These are phyloP conservation scores for Crithidia fasciculata DNA, from an alignment of 208 protist genomes.

Conservation along the genomic window DNA sequence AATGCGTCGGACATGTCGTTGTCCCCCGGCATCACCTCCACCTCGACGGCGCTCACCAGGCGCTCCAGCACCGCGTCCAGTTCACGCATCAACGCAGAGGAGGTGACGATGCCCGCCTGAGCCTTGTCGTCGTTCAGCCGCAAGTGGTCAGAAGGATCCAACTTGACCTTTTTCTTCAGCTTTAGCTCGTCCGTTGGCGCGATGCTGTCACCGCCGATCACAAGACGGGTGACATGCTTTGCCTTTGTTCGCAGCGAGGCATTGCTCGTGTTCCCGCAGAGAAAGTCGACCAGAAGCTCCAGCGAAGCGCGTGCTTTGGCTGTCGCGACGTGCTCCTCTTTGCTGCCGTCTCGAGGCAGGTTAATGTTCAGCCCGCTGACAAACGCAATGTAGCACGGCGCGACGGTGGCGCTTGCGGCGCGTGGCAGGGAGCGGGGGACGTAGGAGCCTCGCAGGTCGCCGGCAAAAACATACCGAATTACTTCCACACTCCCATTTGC, in stretches of 20 bases:
- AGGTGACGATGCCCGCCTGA: conserved; percentile 43
- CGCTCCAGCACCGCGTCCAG: conserved; percentile 74
- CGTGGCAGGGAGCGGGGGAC: conserved; percentile 46
- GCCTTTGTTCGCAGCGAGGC: conserved; percentile 46
- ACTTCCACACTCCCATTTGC: conserved; percentile 73
- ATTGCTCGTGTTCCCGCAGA: conserved; percentile 75
- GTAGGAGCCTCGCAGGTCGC: conserved; percentile 44
- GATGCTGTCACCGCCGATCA: conserved; percentile 90
- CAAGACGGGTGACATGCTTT: conserved; percentile 64
- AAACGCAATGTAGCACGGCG: conserved; percentile 86
- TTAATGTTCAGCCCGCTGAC: conserved; percentile 74
- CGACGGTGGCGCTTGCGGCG: background rate
- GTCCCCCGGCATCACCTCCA: conserved; percentile 92
- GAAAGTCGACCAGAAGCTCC: conserved; percentile 81
- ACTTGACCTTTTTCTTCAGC: conserved; percentile 86
- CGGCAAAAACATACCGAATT: conserved; percentile 61
- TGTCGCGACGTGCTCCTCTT: conserved; percentile 30
- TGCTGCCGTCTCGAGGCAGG: conserved; percentile 20
- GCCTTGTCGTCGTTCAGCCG: conserved; percentile 71
- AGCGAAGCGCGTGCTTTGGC: conserved; percentile 44
- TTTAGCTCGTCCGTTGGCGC: conserved; percentile 84
- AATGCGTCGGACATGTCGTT: conserved; percentile 92
- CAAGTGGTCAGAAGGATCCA: conserved; percentile 84
- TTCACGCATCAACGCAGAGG: conserved; percentile 71
- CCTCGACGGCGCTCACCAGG: conserved; percentile 71